Evolutionary conservation across 2,329 filamentous ascomycete species (phyloP), one percentile per base, ranked within the genome.

Genomic region (Endothia cerciana): DNA sequence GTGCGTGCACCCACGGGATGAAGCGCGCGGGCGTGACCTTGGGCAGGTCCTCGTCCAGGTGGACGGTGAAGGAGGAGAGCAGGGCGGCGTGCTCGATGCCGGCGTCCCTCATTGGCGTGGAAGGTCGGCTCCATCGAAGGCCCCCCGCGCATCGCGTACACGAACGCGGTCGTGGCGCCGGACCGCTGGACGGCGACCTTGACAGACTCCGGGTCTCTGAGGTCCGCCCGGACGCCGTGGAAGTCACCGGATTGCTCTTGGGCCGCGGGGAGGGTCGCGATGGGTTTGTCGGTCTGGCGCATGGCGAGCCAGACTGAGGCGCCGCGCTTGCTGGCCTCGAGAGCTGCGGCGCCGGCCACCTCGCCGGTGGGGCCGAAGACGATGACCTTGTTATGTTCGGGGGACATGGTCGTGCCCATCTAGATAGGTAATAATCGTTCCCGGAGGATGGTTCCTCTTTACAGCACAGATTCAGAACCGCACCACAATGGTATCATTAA

Each of bases 341-440:
- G 73, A 5, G 82, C 82, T 2, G 77, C 74, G 10, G 72, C 71
- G 38, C 77, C 78, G 59, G 77, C 83, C 38, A 84, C 78, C 13
- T 71, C 71, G 58, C 83, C 83, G 15, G 83, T 82, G 22, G 83
- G 77, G 28, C 83, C 82, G 67, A 85, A 85, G 62, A 85, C 73
- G 63, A 85, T 79, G 4, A 66, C 61, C 11, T 66, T 66, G 17
- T 64, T 56, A 13, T 80, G 49, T 25, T 64, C 69, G 30, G 60
- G 57, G 28, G 69, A 15, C 49, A 53, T 53, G 25, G 11, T 53
- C 25, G 25, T 30, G 25, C 11, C 15, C 7, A 4, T 10, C 7
- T 22, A 47, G n/a, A n/a, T 47, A 3, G 11, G 19, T 47, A 8
- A 3, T 3, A 1, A 22, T 22, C n/a, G n/a, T n/a, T n/a, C n/a